These are phyloP conservation scores for Naganishia cerealis DNA, from an alignment of 1,284 basidiomycete species.

Conservation along the genomic window DNA sequence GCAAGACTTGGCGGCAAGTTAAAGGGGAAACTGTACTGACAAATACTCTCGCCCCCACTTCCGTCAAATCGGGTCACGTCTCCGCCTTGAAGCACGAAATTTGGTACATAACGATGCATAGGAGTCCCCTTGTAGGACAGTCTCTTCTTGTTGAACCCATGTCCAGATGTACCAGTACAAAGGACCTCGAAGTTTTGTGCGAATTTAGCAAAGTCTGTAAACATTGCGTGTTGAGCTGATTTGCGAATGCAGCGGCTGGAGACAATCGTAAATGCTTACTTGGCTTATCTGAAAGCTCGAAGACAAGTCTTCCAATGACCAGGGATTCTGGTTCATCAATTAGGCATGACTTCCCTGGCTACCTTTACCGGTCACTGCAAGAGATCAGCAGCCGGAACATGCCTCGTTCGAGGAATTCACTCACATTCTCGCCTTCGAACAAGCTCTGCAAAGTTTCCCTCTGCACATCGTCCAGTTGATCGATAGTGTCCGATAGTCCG, in stretches of 20 bases:
- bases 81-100: constrained; percentile 34
- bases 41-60: constrained; percentile 34
- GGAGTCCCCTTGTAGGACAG: constrained; percentile 29
- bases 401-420: neutral
- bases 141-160: constrained; percentile 33
- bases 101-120: constrained; percentile 28
- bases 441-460: constrained; percentile 30
- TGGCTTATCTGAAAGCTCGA: constrained; percentile 28
- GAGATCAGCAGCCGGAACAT: neutral
- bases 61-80: constrained; percentile 35
- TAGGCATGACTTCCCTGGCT: constrained; percentile 28
- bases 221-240: neutral
- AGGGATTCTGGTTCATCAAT: constrained; percentile 28
- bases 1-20: neutral
- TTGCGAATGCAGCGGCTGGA: neutral
- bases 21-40: constrained; percentile 24
- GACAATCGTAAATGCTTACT: constrained; percentile 18
- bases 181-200: constrained; percentile 32
- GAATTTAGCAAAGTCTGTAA: constrained; percentile 31
- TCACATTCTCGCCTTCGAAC: constrained; percentile 32
- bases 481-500: constrained; percentile 15
- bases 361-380: constrained; percentile 4
- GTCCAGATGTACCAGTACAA: constrained; percentile 13
- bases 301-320: constrained; percentile 21
- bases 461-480: constrained; percentile 28